Evolutionary conservation across 164 flowering plant genomes (phyloP), one percentile per base, ranked within the genome.

Genomic region (Vitis labrusca): DNA sequence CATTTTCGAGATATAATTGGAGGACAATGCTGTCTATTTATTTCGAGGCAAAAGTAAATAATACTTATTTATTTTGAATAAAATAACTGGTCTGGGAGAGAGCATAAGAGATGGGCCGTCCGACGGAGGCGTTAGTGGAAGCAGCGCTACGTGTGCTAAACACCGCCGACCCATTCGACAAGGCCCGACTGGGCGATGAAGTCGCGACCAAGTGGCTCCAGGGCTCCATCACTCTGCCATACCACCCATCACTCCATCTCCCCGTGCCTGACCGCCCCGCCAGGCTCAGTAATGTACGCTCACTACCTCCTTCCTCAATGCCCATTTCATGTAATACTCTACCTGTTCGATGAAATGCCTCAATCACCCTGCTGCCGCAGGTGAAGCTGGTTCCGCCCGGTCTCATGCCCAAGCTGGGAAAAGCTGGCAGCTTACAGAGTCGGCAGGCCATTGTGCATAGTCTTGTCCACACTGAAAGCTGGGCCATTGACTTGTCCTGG

Each of bases 401-500:
- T 73, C 77, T 89, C 17, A 89, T 94, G 97, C 97, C 98, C 30
- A 94, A 94, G 86, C 93, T 94, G 15, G 98, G 97, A 15, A 94
- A 84, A 78, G 98, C 85, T 2, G 98, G 97, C 3, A 91, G 92
- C 78, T 84, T 94, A 80, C 93, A 89, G 82, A 94, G 97, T 68
- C 81, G 96, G 70, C 93, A 85, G 74, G 96, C 98, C 51, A 86
- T 92, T 66, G 82, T 92, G 61, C 98, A 94, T 64, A 92, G 96
- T 68, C 91, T 94, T 49, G 94, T 76, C 11, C 96, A 94, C 50
- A 94, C 83, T 16, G 98, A 94, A 72, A 94, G 98, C 76, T 94
- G 97, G 97, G 98, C 98, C 16, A 89, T 94, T 73, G 97, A 94
- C 71, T 78, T 90, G 69, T 90, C 98, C 67, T 92, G 97, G 97